A percentile compares a stretch with the other conserved stretches of the same genome.
Evolutionary conservation across 768 basidiomycete genomes (phyloP).

Genomic region (Clitopilus hobsonii): DNA sequence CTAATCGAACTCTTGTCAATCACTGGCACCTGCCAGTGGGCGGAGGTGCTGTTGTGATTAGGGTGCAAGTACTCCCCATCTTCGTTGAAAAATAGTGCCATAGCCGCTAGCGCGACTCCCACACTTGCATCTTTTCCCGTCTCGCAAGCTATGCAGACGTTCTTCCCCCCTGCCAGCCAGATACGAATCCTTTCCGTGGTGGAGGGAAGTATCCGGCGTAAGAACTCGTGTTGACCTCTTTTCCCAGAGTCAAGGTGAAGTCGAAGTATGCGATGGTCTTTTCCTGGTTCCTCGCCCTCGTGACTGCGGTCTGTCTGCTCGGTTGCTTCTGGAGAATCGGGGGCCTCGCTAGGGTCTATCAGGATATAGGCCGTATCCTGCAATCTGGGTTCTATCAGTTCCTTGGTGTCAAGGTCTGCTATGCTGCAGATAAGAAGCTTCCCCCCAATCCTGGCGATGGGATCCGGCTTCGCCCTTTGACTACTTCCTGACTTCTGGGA

Average conservation of each 20-base stretch:
- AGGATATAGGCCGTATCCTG: background rate
- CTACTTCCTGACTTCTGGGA: constrained; percentile 1
- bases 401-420: constrained; percentile 17
- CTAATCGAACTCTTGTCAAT: constrained; percentile 61
- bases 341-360: background rate
- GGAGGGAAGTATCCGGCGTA: constrained; percentile 43
- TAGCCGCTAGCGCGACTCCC: constrained; percentile 55
- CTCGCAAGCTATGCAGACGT: constrained; percentile 49
- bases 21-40: too few species aligned
- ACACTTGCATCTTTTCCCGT: constrained; percentile 59
- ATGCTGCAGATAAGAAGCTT: constrained; percentile 35
- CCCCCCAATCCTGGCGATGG: constrained; percentile 32
- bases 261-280: constrained; percentile 4
- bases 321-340: background rate
- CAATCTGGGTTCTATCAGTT: background rate
- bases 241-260: constrained; percentile 29
- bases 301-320: background rate
- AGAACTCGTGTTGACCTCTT: constrained; percentile 21
- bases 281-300: background rate
- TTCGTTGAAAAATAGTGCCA: constrained; percentile 57
- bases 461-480: constrained; percentile 14
- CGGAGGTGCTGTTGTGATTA: background rate
- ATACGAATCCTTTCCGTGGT: constrained; percentile 40
- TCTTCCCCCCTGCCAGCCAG: constrained; percentile 28
- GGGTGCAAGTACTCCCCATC: constrained; percentile 26